Evolutionary conservation across 2,329 filamentous ascomycete species (phyloP).

Genomic region (Paramyrothecium roridum): DNA sequence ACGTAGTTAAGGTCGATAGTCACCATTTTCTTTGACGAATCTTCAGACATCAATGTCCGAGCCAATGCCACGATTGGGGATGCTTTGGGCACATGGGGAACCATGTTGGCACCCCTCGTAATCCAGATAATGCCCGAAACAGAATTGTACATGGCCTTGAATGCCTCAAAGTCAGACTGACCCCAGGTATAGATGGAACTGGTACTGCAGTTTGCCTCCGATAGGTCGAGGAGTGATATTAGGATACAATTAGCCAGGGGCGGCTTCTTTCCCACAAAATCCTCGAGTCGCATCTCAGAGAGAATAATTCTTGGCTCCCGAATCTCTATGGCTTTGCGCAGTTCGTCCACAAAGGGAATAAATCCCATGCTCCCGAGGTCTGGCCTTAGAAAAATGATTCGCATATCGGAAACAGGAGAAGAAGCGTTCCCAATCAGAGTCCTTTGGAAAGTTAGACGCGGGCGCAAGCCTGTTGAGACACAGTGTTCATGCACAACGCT

Average conservation of each 20-base stretch:
- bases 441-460: no score
- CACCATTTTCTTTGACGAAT: conserved; percentile 37
- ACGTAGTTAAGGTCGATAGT: conserved; percentile 36
- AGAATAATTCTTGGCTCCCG: neutral
- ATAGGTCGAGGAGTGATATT: conserved; percentile 46
- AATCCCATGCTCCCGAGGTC: no score
- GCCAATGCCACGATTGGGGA: conserved; percentile 42
- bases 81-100: conserved; percentile 26
- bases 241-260: conserved; percentile 16
- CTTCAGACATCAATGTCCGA: conserved; percentile 47
- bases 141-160: conserved; percentile 34
- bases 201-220: conserved; percentile 13
- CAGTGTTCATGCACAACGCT: no score
- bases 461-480: no score
- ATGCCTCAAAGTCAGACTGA: conserved; percentile 31
- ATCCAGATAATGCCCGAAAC: conserved; percentile 45
- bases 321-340: no score
- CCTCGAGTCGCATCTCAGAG: neutral
- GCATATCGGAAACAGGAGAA: no score
- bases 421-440: no score
- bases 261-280: no score
- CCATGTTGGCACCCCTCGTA: conserved; percentile 37
- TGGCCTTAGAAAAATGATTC: no score
- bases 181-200: conserved; percentile 35
- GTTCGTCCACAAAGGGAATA: no score